These are phyloP conservation scores for Pythium folliculosum DNA, from an alignment of 352 stramenopile species.

Conservation along the genomic window DNA sequence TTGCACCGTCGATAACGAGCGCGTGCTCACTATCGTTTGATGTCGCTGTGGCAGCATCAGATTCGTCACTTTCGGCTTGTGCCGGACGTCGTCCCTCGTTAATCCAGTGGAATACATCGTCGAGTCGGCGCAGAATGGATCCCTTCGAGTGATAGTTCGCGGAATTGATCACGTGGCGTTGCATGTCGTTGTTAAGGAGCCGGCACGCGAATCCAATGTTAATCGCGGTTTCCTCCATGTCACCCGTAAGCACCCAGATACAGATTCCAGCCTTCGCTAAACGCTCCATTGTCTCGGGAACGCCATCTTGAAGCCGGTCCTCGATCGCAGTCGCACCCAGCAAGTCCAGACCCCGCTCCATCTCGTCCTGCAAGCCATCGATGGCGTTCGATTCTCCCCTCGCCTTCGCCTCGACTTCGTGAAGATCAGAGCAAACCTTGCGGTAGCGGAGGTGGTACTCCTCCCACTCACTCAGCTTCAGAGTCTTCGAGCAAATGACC, in stretches of 20 bases:
- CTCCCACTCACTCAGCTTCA: conserved; percentile 63
- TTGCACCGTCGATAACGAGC: conserved; percentile 95
- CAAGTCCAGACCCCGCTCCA: conserved; percentile 78
- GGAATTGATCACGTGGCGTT: conserved; percentile 83
- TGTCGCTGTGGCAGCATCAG: conserved; percentile 23
- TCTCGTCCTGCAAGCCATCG: conserved; percentile 67
- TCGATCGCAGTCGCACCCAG: conserved; percentile 87
- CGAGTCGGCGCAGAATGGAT: conserved; percentile 63
- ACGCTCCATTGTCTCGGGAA: conserved; percentile 79
- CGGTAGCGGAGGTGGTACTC: conserved; percentile 73
- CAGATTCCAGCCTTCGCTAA: conserved; percentile 77
- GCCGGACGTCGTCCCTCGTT: conserved; percentile 33
- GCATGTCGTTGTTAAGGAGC: conserved; percentile 93
- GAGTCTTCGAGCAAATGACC: conserved; percentile 71
- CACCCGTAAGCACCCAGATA: conserved; percentile 88
- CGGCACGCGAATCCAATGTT: conserved; percentile 89
- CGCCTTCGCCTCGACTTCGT: conserved; percentile 71
- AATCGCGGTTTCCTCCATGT: conserved; percentile 91
- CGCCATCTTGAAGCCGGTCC: conserved; percentile 81
- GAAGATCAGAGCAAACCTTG: conserved; percentile 52
- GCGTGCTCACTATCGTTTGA: conserved; percentile 61
- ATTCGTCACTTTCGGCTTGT: conserved; percentile 26
- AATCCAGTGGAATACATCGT: conserved; percentile 81
- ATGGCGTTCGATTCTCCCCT: conserved; percentile 64
- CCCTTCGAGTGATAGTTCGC: conserved; percentile 68